Base-by-base conservation (phyloP, 768 basidiomycete genomes). In the Candolleomyces efflorescens region DNA sequence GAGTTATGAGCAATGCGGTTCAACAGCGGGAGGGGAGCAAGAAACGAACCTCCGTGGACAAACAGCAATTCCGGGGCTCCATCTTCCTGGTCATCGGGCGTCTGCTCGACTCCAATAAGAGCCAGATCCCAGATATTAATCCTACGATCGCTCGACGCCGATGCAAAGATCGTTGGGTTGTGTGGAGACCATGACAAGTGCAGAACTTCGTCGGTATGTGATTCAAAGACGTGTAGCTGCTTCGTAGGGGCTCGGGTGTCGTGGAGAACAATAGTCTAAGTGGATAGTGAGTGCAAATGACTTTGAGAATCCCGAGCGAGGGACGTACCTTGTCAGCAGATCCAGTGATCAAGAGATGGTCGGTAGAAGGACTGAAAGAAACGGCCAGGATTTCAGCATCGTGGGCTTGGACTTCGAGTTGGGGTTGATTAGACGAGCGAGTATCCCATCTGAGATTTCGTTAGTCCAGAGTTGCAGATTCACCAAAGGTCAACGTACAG, bases 41-140 rank as follows among this genome's bases (percentile, higher is more conserved):
- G 23, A 5, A 59, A 55, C 63, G 69, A 76, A 84, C 90, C 97
- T 63, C 97, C 97, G 64, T 99, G 97, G 48, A 98, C 83, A 71
- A 99, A 99, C 62, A 98, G 73, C 58, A 98, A 74, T 71, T 99
- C 97, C 0, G 97, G 97, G 15, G 97, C 94, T 1, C 97, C 97
- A 66, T 99, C 97, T 69, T 99, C 97, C 58, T 94, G 91, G 67
- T 99, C 97, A 63, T 99, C 97, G 3, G 96, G 97, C 1, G 93
- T 92, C 71, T 99, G 97, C 69, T 99, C 97, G 41, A 89, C 82
- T 0, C 97, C 97, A 60, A 98, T 96, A 59, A 89, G 82, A 22
- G 85, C 80, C 57, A 98, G 71, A 74, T 99, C 95, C 97, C 97
- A 99, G 49, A 98, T 77, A 65, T 97, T 95, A 61, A 99, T 82